Evolutionary conservation across 306 rosid species (phyloP), one percentile per base, ranked within the genome.

Genomic region (Oxytropis ochrocephala): DNA sequence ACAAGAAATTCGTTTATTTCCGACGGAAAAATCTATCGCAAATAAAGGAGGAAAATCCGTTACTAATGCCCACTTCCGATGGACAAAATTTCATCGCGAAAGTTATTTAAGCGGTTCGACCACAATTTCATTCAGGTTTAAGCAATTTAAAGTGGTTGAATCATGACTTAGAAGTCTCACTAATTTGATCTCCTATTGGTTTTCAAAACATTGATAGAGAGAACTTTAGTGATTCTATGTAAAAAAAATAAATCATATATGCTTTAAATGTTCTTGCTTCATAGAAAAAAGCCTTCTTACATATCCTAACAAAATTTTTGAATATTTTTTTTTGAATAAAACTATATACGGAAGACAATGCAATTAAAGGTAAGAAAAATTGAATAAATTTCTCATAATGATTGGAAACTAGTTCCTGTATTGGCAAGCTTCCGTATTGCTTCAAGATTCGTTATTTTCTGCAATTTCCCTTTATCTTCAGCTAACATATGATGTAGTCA

Each of bases 261-360:
- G 64, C 59, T 29, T 61, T 5, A 43, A 56, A 39, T 55, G 48
- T 4, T 47, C 53, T 55, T 53, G 63, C 65, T 46, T 76, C 55
- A 43, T 79, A 38, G 50, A 36, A 47, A 35, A 69, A 47, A 57
- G 39, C 29, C 59, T 54, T 41, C 52, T 67, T 64, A 44, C 48
- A 57, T 17, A 59, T 44, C 65, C 73, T 71, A 75, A 47, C 60
- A 56, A 82, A 64, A 75, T 3, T 6, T 21, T 14, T 2, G 19
- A 57, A 32, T n/a, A 42, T n/a, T n/a, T n/a, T n/a, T n/a, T n/a
- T n/a, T n/a, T 12, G 19, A 73, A 83, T 35, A 72, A 38, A 58
- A 46, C 32, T 64, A 64, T 38, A 59, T 13, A 19, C 3, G 1
- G 12, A 49, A 14, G 24, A 69, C 29, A 49, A 67, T 57, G 54